phyloP scores from a whole-genome alignment of 1,284 basidiomycete genomes.

The Mycosarcoma maydis region DNA sequence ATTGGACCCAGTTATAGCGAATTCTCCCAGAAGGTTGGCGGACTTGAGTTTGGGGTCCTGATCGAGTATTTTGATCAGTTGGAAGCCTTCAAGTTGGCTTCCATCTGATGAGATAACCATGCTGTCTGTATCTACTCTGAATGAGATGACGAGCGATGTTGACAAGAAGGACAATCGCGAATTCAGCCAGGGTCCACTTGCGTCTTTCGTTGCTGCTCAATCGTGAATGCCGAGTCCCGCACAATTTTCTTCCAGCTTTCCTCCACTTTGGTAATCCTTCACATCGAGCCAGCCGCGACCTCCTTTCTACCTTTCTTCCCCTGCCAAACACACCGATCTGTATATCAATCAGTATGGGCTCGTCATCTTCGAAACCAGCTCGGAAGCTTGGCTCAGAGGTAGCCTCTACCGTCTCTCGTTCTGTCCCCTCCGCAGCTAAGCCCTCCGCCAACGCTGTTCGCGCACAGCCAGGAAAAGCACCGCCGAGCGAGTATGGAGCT shows the following conservation, averaged over 20 bases:
- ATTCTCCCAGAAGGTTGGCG: constrained; percentile 41
- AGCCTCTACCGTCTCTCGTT: constrained; percentile 28
- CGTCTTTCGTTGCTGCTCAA: background rate
- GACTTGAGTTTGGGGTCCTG: constrained; percentile 53
- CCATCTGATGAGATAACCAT: background rate
- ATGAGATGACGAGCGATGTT: too few relatives aligned
- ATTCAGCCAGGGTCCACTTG: too few relatives aligned
- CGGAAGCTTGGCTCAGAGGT: constrained; percentile 44
- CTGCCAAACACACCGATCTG: background rate
- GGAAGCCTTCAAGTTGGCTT: constrained; percentile 48
- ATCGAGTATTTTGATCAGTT: constrained; percentile 42
- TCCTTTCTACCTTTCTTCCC: background rate
- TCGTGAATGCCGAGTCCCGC: constrained; percentile 22
- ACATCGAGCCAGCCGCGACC: background rate
- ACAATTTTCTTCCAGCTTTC: constrained; percentile 9
- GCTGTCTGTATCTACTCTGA: background rate
- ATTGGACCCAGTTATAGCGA: background rate
- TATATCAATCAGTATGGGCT: constrained; percentile 33
- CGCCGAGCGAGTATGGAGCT: constrained; percentile 26
- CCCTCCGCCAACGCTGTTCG: constrained; percentile 11
- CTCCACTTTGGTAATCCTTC: constrained; percentile 39
- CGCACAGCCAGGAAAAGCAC: background rate
- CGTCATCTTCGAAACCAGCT: constrained; percentile 48
- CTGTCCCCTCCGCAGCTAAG: constrained; percentile 22
- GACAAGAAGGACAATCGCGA: too few relatives aligned